Evolutionary conservation across 176 grass and related monocot species (phyloP), one percentile per base, ranked within the genome.

Genomic region (Rhynchospora breviuscula): DNA sequence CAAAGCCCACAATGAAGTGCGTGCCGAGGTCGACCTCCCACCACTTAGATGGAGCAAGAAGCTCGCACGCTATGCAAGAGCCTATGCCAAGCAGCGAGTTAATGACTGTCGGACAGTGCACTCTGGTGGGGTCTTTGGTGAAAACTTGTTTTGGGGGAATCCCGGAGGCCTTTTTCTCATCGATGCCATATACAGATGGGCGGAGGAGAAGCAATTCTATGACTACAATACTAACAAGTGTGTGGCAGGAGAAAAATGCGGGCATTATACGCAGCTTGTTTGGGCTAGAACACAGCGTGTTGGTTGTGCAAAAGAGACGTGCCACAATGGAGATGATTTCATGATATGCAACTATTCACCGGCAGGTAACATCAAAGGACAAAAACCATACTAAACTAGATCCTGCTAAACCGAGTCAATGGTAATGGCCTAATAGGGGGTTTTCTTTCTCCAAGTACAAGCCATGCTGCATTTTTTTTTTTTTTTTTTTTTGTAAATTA

Each of bases 261-360:
- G 73, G 18, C 87, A 88, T 43, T 84, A 88, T 61, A 88, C 81
- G 1, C 87, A 88, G 49, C 46, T 82, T 3, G 79, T 83, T 31
- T 86, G 87, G 87, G 73, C 82, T 11, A 40, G 10, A 1, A 83
- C 87, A 0, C 17, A 1, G 62, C 33, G 21, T n/a, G 33, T 88
- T 15, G 64, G 87, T 1, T 85, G 82, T 31, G 82, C 75, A 5
- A 49, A 54, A 7, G 87, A 48, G 58, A 57, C 17, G 51, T 88
- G 83, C 75, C 0, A 59, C 54, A 23, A 59, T 49, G 87, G 76
- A 17, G 82, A 60, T 15, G 35, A 66, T n/a, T 88, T 88, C 75
- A 49, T 88, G 9, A 43, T 69, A 9, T 88, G 86, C 61, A 85
- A 44, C 82, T 88, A 88, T 78, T 59, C 83, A 8, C 87, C 82